Conservation (phyloP, 1,284 basidiomycete genomes). For the Ceratorhiza oryzae-sativae region DNA sequence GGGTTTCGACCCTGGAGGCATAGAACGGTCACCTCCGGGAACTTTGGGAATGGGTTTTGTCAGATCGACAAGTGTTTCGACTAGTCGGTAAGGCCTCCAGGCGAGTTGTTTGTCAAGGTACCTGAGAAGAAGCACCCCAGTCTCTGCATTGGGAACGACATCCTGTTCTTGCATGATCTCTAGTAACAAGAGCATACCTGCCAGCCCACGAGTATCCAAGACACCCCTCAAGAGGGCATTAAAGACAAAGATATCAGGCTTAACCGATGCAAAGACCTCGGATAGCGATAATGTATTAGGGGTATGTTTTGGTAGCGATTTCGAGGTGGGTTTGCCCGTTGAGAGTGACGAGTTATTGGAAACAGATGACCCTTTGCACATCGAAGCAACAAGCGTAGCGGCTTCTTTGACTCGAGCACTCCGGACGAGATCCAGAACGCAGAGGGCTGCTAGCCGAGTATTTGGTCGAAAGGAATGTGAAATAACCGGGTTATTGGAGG, state of each 20-base stretch:
- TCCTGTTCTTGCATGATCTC: constrained; percentile 27
- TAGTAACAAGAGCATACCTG: constrained; percentile 12
- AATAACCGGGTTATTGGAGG: not conserved
- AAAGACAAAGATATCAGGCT: constrained; percentile 27
- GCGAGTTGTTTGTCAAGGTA: constrained; percentile 30
- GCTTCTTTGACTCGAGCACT: constrained; percentile 21
- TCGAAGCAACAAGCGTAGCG: constrained; percentile 16
- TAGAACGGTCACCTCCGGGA: constrained; percentile 5
- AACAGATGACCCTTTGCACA: constrained; percentile 3
- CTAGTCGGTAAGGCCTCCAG: constrained; percentile 24
- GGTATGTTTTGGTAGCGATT: not conserved
- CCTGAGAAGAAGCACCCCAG: constrained; percentile 14
- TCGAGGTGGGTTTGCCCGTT: not conserved
- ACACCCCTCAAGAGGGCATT: constrained; percentile 25
- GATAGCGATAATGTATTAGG: not conserved
- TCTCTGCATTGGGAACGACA: constrained; percentile 12
- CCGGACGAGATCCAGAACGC: constrained; percentile 16
- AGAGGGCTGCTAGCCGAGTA: constrained; percentile 16
- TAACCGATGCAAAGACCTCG: constrained; percentile 15
- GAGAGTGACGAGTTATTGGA: not conserved
- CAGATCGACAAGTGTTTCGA: constrained; percentile 33
- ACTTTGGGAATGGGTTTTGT: constrained; percentile 9
- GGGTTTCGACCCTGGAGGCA: constrained; percentile 6
- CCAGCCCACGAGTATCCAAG: constrained; percentile 20
- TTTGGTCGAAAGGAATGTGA: constrained; percentile 6